These are phyloP conservation scores for Fusarium brachygibbosum DNA, from an alignment of 2,329 filamentous ascomycete species.

Conservation along the genomic window DNA sequence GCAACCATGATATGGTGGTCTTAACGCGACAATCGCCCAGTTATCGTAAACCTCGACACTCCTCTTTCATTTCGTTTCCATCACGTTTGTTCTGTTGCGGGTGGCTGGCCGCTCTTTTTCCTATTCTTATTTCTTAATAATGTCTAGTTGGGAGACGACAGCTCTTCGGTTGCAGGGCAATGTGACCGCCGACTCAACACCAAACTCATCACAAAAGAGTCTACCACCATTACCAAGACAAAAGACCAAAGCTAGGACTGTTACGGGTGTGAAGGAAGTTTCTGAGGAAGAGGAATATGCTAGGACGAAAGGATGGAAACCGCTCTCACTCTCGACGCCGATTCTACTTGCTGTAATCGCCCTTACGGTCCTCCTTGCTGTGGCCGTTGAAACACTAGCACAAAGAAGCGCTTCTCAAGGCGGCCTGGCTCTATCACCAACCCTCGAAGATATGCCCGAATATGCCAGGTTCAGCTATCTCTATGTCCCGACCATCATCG, in stretches of 20 bases:
- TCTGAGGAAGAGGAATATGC: rapidly evolving
- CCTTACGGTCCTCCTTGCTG: constrained; percentile 57
- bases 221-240: constrained; percentile 10
- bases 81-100: not conserved
- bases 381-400: constrained; percentile 61
- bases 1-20: not conserved
- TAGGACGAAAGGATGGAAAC: constrained; percentile 38
- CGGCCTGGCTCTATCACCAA: constrained; percentile 54
- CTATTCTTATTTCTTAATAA: not conserved
- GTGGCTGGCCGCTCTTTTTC: constrained; percentile 23
- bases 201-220: constrained; percentile 15
- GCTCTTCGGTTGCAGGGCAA: constrained; percentile 22
- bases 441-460: constrained; percentile 52
- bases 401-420: constrained; percentile 56
- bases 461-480: constrained; percentile 58
- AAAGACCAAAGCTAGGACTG: not conserved
- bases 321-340: constrained; percentile 45
- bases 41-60: not conserved
- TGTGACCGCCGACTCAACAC: not conserved
- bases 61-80: not conserved
- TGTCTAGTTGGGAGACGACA: constrained; percentile 38
- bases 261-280: not conserved
- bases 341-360: constrained; percentile 56
- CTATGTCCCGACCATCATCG: constrained; percentile 66
- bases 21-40: constrained; percentile 11